Evolutionary conservation across 495 filamentous ascomycete genomes (phyloP), one percentile per base, ranked within the genome.

Genomic region (Daldinia concentrica): DNA sequence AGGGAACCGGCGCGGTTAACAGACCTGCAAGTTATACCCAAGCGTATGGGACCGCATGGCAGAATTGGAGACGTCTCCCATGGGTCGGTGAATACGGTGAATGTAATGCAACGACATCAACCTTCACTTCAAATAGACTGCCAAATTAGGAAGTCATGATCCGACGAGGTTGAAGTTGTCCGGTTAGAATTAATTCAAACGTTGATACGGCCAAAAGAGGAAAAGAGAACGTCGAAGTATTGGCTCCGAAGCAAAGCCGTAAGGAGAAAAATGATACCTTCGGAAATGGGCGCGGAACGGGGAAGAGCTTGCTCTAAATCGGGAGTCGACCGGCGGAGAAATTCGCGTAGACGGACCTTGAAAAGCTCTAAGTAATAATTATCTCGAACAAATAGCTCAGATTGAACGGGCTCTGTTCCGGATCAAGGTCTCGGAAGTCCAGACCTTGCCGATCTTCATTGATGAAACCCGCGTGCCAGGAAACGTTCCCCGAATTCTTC

Each of bases 31-130:
- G 36, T 79, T 64, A 54, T 62, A 72, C 73, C 73, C 60, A 72
- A 41, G 50, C 14, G 62, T 55, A 60, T 62, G 68, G 68, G 48
- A 64, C 62, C 50, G 39, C 29, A 26, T 32, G 36, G 29, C 15
- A 24, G 36, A 55, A 22, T 39, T 56, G 36, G 39, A 41, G 19
- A 27, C 19, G 55, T 48, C 15, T 54, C 14, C 79, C 45, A 62
- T 77, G 50, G 26, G 64, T 76, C 90, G 48, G 89, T 83, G 17
- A 89, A 92, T 68, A 87, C 90, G 65, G 82, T 80, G 4, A 68
- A 69, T 32, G 88, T 4, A 83, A 88, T 91, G 89, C 68, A 79
- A 84, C 61, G 84, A 83, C 14, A 50, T 45, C 3, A 37, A 69
- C 62, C 63, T 61, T 37, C 54, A 66, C 54, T 58, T 36, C 22